Percentiles rank a stretch among this genome's conserved stretches.
These are phyloP conservation scores for Toxoplasma gondii DNA, from an alignment of 169 alveolate genomes.

Conservation along the genomic window DNA sequence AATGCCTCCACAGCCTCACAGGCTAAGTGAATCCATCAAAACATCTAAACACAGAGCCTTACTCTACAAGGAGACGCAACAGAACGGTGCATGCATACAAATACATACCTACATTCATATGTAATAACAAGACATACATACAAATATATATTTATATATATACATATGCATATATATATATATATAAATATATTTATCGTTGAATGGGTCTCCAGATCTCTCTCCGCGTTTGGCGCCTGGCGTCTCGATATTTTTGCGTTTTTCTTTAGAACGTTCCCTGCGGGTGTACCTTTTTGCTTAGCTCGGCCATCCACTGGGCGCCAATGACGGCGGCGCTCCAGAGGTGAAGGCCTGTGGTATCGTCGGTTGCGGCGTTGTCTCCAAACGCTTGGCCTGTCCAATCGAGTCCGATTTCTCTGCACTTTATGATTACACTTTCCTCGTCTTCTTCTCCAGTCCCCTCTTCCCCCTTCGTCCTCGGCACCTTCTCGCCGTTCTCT, in stretches of 20 bases:
- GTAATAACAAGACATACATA: too few relatives aligned
- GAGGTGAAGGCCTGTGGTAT: constrained; percentile 16
- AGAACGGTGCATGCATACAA: too few relatives aligned
- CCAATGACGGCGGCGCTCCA: constrained; percentile 39
- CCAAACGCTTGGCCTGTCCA: constrained; percentile 7
- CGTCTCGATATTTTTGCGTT: not conserved
- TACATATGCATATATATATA: not conserved
- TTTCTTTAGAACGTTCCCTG: not conserved
- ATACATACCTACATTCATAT: not conserved
- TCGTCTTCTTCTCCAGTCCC: not conserved
- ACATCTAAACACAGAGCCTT: too few relatives aligned
- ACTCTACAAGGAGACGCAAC: too few relatives aligned
- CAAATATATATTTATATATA: not conserved
- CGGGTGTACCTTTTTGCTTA: not conserved
- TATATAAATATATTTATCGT: not conserved
- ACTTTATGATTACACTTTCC: not conserved
- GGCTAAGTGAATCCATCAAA: too few relatives aligned
- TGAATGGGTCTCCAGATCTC: not conserved
- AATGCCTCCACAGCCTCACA: too few relatives aligned
- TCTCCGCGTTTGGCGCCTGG: not conserved
- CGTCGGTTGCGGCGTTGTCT: not conserved
- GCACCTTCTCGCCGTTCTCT: not conserved
- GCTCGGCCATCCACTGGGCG: constrained; percentile 31
- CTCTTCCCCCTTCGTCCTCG: not conserved
- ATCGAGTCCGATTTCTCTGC: not conserved